Evolutionary conservation across 1,284 basidiomycete species (phyloP), one percentile per base, ranked within the genome.

Genomic region (Leccinum huronense): DNA sequence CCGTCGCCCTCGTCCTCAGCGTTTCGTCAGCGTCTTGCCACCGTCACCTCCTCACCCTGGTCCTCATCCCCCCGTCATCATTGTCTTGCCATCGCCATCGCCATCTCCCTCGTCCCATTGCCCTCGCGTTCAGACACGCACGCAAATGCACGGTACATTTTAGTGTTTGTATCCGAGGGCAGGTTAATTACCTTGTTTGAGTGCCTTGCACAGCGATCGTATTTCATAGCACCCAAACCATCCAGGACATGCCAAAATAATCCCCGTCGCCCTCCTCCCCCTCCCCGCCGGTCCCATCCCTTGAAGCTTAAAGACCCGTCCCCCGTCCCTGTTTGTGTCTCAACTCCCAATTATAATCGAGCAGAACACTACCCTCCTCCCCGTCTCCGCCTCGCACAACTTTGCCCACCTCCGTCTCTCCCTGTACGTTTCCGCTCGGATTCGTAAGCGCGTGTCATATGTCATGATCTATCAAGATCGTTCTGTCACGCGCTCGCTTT

Each of bases 331-430:
- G 53, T 57, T 38, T 59, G 60, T 59, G 60, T 59, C 33, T 57
- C 66, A 42, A 42, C 63, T 61, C 66, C 64, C 70, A 64, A 73
- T 40, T 14, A 82, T 82, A 77, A 79, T 82, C 72, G 81, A 82
- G 73, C 77, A 79, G 70, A 75, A 76, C 57, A 65, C 73, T 57
- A 65, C 72, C 34, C 67, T 69, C 66, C 68, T 74, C 65, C 76
- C 83, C 72, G 80, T 87, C 72, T 84, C 83, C 73, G 78, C 80
- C 65, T 14, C 27, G 30, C 87, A 86, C 78, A 84, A 84, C 83
- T 81, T 88, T 68, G 82, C 84, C 57, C 85, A 87, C 73, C 81
- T 86, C 65, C 84, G 87, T 64, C 84, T 81, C 74, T 79, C 82
- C 45, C 79, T 85, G 86, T 87, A 69, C 76, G 85, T 84, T 59